Evolutionary conservation across 2,329 filamentous ascomycete genomes (phyloP).

Genomic region (Orbilia javanica): DNA sequence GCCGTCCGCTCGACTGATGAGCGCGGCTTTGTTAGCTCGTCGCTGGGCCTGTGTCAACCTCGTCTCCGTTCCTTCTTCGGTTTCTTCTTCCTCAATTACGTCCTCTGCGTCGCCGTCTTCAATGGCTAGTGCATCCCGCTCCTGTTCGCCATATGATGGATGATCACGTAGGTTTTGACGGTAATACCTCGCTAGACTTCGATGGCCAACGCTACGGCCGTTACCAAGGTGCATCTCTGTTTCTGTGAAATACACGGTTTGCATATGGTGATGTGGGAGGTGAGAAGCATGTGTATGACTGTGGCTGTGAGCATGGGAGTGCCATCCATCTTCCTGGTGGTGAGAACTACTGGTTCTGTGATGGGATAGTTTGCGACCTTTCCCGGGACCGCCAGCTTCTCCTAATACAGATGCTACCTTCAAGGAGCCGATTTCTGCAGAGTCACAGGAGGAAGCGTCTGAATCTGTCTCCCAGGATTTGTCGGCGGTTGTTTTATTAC

Average conservation of each 20-base stretch:
- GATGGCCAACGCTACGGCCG: conserved; percentile 88
- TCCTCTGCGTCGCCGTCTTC: conserved; percentile 69
- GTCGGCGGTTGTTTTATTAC: conserved; percentile 66
- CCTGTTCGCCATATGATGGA: conserved; percentile 69
- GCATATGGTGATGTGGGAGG: conserved; percentile 65
- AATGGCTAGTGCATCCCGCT: conserved; percentile 66
- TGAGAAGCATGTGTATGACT: conserved; percentile 74
- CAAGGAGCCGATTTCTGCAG: conserved; percentile 42
- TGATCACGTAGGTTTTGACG: conserved; percentile 82
- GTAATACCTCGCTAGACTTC: conserved; percentile 87
- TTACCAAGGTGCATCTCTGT: conserved; percentile 93
- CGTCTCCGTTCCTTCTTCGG: conserved; percentile 7
- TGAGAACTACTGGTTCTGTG: conserved; percentile 68
- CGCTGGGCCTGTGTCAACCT: conserved; percentile 4
- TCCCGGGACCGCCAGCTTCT: neutral
- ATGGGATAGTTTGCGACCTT: conserved; percentile 25
- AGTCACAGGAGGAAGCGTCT: conserved; percentile 73
- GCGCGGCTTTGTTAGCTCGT: conserved; percentile 65
- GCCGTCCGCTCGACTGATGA: conserved; percentile 78
- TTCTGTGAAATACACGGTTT: conserved; percentile 81
- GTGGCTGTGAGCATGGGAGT: conserved; percentile 78
- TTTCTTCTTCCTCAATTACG: conserved; percentile 60
- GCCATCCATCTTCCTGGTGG: conserved; percentile 80
- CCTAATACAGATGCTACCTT: conserved; percentile 6
- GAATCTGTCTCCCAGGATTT: conserved; percentile 97